Evolutionary conservation across 805 yeast genomes (phyloP).

Genomic region (Pichia cabralensis): DNA sequence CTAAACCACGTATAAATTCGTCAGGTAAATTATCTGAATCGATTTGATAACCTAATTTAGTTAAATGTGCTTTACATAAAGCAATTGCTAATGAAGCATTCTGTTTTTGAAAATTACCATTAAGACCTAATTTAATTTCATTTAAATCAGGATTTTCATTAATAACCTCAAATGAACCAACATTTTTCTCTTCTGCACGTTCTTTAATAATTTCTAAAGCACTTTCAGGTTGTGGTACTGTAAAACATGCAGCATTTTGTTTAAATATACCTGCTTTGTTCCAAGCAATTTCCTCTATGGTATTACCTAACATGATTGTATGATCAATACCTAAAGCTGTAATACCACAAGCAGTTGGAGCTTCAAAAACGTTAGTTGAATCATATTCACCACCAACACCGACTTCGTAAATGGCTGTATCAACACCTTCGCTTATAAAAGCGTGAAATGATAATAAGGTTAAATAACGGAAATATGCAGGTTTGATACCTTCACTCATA

Average conservation of each 20-base stretch:
- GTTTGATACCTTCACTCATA: constrained; percentile 65
- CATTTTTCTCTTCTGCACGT: constrained; percentile 59
- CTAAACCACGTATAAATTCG: constrained; percentile 49
- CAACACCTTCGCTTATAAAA: constrained; percentile 80
- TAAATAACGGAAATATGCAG: constrained; percentile 86
- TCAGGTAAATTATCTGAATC: constrained; percentile 33
- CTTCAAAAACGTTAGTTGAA: constrained; percentile 79
- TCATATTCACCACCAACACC: constrained; percentile 98
- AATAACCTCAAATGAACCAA: constrained; percentile 42
- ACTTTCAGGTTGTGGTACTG: constrained; percentile 44
- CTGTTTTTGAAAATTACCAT: constrained; percentile 73
- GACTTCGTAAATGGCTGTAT: constrained; percentile 91
- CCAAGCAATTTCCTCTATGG: constrained; percentile 88
- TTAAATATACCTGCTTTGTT: constrained; percentile 94
- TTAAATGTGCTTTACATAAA: constrained; percentile 53
- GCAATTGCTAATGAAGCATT: constrained; percentile 86
- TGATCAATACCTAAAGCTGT: constrained; percentile 89
- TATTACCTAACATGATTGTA: constrained; percentile 73
- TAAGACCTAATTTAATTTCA: constrained; percentile 53
- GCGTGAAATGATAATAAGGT: constrained; percentile 88
- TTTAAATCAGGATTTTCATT: constrained; percentile 31
- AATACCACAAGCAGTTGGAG: constrained; percentile 80
- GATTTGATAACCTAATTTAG: constrained; percentile 33
- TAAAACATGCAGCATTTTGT: constrained; percentile 50
- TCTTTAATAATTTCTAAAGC: constrained; percentile 47